Percentiles rank a stretch among this genome's conserved stretches.
These are phyloP conservation scores for Trichoderma hamatum DNA, from an alignment of 2,329 filamentous ascomycete genomes.

Conservation along the genomic window DNA sequence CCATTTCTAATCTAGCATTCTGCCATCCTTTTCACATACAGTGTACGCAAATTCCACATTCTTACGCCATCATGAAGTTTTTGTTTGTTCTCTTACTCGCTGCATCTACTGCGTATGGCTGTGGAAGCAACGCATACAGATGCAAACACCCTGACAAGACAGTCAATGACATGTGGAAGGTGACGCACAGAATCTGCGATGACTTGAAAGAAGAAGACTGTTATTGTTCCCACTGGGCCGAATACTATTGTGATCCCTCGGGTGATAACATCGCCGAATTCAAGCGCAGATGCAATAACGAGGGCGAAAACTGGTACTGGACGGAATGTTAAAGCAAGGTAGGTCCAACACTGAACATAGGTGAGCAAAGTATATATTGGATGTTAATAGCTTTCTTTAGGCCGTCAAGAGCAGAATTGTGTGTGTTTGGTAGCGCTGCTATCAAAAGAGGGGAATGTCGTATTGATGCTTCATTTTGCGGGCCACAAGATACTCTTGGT, in stretches of 20 bases:
- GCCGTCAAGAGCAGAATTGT: not conserved
- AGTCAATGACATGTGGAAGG: not conserved
- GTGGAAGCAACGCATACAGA: not conserved
- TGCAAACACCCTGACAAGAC: not conserved
- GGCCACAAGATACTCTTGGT: not conserved
- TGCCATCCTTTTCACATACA: not conserved
- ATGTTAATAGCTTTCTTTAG: not conserved
- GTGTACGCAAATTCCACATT: not conserved
- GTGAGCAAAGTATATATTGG: not conserved
- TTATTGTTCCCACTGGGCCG: not conserved
- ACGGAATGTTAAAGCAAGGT: not conserved
- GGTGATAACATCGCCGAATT: not conserved
- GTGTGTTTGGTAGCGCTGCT: not conserved
- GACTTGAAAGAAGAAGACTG: not conserved
- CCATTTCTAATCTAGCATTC: not conserved
- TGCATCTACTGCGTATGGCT: not conserved
- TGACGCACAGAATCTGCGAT: not conserved
- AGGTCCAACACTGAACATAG: not conserved
- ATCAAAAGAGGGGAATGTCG: not conserved
- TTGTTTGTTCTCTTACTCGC: not conserved
- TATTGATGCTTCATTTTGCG: not conserved
- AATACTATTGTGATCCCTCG: not conserved
- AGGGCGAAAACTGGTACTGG: not conserved
- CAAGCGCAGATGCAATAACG: not conserved
- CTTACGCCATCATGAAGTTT: not conserved